Percentiles rank a stretch among this genome's conserved stretches.
Evolutionary conservation across 1,139 yeast genomes (phyloP).

Genomic region (Nakaseomyces bracarensis): DNA sequence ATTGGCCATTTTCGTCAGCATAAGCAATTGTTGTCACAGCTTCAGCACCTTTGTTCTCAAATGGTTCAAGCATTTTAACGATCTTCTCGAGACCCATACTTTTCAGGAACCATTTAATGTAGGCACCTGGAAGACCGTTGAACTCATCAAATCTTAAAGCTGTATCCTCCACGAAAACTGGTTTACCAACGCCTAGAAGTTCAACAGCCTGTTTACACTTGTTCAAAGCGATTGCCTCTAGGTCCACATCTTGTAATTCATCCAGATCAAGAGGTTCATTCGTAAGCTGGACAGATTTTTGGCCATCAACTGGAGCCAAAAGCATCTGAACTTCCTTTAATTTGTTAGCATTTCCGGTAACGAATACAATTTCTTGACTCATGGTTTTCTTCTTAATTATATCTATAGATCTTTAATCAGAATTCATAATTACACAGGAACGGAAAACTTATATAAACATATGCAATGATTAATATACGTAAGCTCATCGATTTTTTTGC

Average conservation of each 20-base stretch:
- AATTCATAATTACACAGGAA: no score
- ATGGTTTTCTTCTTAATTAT: background rate
- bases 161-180: conserved; percentile 93
- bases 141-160: conserved; percentile 78
- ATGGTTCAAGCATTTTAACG: conserved; percentile 68
- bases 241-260: conserved; percentile 77
- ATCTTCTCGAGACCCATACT: conserved; percentile 65
- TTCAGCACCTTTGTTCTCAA: conserved; percentile 74
- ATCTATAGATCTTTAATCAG: no score
- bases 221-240: conserved; percentile 71
- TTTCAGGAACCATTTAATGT: conserved; percentile 79
- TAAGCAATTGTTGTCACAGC: conserved; percentile 92
- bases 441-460: no score
- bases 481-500: no score
- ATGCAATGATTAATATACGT: no score
- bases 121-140: conserved; percentile 87
- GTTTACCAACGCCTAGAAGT: conserved; percentile 42
- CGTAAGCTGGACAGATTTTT: conserved; percentile 41
- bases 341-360: conserved; percentile 85
- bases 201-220: conserved; percentile 76
- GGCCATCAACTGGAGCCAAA: conserved; percentile 35
- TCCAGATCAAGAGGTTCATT: conserved; percentile 69
- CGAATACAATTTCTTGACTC: conserved; percentile 37
- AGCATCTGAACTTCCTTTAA: conserved; percentile 75
- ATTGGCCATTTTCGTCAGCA: conserved; percentile 77